Conservation (phyloP, 2,329 filamentous ascomycete species). For the Sporothrix phasma region DNA sequence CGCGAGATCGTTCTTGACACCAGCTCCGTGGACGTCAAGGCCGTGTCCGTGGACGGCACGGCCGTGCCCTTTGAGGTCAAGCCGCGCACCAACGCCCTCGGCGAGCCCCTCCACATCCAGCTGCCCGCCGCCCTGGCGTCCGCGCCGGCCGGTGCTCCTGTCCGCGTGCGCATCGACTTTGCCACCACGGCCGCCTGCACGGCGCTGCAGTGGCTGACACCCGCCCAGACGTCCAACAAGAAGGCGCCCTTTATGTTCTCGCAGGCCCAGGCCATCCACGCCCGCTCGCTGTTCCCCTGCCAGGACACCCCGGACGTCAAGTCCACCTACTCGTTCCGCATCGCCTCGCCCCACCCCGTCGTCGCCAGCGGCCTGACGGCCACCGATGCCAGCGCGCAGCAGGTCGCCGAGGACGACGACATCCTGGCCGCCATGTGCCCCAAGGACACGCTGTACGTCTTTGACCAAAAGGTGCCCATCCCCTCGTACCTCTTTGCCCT, state of each 20-base stretch:
- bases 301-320: constrained; percentile 98
- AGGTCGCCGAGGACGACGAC: constrained; percentile 26
- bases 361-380: constrained; percentile 72
- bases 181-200: constrained; percentile 83
- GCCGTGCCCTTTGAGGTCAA: constrained; percentile 59
- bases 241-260: constrained; percentile 97
- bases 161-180: constrained; percentile 55
- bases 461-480: constrained; percentile 85
- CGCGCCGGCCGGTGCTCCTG: constrained; percentile 40
- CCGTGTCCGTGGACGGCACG: constrained; percentile 59
- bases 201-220: constrained; percentile 89
- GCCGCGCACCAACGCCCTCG: constrained; percentile 62
- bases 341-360: constrained; percentile 80
- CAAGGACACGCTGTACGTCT: constrained; percentile 60
- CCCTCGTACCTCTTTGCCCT: constrained; percentile 93
- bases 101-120: constrained; percentile 58
- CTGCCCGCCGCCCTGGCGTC: constrained; percentile 31
- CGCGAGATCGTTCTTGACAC: constrained; percentile 75
- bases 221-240: constrained; percentile 88
- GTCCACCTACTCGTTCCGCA: constrained; percentile 83
- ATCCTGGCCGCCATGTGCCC: constrained; percentile 36
- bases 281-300: constrained; percentile 86
- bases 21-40: constrained; percentile 66
- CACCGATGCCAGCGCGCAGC: not conserved
- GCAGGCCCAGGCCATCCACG: constrained; percentile 94